These are phyloP conservation scores for Aureoboletus auriporus DNA, from an alignment of 768 basidiomycete species.

Conservation along the genomic window DNA sequence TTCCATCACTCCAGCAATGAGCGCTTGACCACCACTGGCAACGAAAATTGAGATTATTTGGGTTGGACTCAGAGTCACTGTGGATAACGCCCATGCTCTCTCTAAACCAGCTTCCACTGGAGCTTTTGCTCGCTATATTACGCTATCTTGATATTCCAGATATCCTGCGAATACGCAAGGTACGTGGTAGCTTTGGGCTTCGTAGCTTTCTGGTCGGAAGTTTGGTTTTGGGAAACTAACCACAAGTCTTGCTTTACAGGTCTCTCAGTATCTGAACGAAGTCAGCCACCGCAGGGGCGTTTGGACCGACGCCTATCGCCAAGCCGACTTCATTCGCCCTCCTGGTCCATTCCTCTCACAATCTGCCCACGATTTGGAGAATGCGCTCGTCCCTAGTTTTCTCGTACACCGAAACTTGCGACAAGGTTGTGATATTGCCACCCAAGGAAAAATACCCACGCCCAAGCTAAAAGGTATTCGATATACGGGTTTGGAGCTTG, in stretches of 20 bases:
- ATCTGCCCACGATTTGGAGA: slow-evolving; percentile 12
- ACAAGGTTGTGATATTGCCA: too few species aligned
- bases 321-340: slow-evolving; percentile 8
- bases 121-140: slow-evolving; percentile 8
- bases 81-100: too few species aligned
- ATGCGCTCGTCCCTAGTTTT: slow-evolving; percentile 5
- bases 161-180: slow-evolving; percentile 15
- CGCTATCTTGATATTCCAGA: slow-evolving; percentile 14
- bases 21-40: too few species aligned
- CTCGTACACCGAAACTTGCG: slow-evolving; percentile 6
- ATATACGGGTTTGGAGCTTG: background rate
- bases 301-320: slow-evolving; percentile 18
- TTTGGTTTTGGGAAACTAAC: too few species aligned
- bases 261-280: background rate
- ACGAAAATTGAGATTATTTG: too few species aligned
- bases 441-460: background rate
- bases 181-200: background rate
- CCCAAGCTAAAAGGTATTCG: slow-evolving; percentile 2
- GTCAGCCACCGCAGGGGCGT: slow-evolving; percentile 7
- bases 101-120: slow-evolving; percentile 7
- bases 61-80: too few species aligned
- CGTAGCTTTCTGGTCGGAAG: too few species aligned
- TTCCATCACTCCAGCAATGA: too few species aligned
- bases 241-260: background rate
- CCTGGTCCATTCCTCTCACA: slow-evolving; percentile 17